These are phyloP conservation scores for Neolentinus lepideus DNA, from an alignment of 1,284 basidiomycete species.

Conservation along the genomic window DNA sequence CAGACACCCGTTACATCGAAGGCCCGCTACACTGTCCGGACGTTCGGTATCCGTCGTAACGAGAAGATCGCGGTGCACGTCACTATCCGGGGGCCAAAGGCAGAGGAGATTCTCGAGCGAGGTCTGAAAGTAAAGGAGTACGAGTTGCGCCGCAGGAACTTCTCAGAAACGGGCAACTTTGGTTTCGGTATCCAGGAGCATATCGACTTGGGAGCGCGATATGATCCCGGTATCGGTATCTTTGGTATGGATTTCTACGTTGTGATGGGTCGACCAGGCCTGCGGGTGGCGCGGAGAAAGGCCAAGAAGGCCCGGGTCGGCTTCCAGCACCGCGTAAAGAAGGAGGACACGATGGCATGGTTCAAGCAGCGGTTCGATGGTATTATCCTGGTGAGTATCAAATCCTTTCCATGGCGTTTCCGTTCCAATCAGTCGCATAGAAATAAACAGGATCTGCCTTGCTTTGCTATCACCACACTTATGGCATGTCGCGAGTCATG, in stretches of 20 bases:
- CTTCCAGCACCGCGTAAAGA: conserved; percentile 81
- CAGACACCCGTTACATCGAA: conserved; percentile 99
- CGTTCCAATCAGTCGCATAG: background rate
- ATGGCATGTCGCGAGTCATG: conserved; percentile 3
- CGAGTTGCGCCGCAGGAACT: conserved; percentile 91
- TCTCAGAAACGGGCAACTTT: conserved; percentile 98
- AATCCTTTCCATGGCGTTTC: background rate
- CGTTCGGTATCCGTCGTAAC: conserved; percentile 99
- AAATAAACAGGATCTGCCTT: conserved; percentile 8
- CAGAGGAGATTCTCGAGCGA: conserved; percentile 99
- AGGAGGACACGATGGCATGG: conserved; percentile 94
- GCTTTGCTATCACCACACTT: background rate
- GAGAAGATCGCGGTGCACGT: conserved; percentile 99
- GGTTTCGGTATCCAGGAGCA: conserved; percentile 98
- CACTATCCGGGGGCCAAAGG: conserved; percentile 98
- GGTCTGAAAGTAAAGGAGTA: conserved; percentile 99
- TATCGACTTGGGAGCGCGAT: conserved; percentile 98
- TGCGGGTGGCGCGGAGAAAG: conserved; percentile 89
- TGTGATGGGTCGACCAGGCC: conserved; percentile 95
- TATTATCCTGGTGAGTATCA: conserved; percentile 77
- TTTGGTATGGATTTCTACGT: conserved; percentile 99
- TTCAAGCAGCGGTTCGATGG: conserved; percentile 99
- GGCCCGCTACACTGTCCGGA: conserved; percentile 99
- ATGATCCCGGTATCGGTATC: conserved; percentile 96
- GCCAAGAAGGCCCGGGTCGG: conserved; percentile 86